Evolutionary conservation across 2,329 filamentous ascomycete species (phyloP).

Genomic region (Venturiaceae sp.): DNA sequence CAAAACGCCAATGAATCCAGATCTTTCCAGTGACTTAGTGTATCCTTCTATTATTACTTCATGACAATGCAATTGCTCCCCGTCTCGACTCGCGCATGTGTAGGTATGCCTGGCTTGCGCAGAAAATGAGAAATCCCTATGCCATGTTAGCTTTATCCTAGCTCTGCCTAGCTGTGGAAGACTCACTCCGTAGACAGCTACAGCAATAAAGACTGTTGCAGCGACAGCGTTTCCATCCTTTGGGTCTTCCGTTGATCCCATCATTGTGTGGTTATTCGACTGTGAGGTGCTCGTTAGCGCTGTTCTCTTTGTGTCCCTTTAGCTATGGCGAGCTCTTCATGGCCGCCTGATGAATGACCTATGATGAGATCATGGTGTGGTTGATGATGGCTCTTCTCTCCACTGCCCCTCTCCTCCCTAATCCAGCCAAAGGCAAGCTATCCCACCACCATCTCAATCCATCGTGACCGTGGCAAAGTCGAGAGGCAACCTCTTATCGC

Average conservation of each 20-base stretch:
- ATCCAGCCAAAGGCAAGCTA: no score
- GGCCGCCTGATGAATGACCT: no score
- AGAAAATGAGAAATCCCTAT: conserved; percentile 85
- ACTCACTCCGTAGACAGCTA: conserved; percentile 81
- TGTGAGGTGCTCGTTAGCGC: not conserved
- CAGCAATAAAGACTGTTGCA: conserved; percentile 75
- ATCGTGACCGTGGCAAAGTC: no score
- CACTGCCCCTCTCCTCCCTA: no score
- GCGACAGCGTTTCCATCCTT: conserved; percentile 70
- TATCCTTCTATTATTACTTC: conserved; percentile 9
- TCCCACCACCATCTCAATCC: not conserved
- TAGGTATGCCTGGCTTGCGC: conserved; percentile 77
- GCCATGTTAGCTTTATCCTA: not conserved
- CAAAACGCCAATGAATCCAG: not conserved
- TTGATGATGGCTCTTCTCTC: no score
- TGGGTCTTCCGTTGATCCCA: conserved; percentile 62
- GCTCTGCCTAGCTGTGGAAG: not conserved
- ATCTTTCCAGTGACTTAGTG: not conserved
- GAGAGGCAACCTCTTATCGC: not conserved
- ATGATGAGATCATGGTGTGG: no score
- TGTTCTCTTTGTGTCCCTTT: no score
- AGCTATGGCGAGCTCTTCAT: no score
- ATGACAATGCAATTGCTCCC: conserved; percentile 71
- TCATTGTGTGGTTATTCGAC: conserved; percentile 61
- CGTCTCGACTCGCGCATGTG: conserved; percentile 74